Percentiles rank a stretch among this genome's conserved stretches.
phyloP scores from a whole-genome alignment of 495 filamentous ascomycete genomes.

The Lindgomyces ingoldianus region DNA sequence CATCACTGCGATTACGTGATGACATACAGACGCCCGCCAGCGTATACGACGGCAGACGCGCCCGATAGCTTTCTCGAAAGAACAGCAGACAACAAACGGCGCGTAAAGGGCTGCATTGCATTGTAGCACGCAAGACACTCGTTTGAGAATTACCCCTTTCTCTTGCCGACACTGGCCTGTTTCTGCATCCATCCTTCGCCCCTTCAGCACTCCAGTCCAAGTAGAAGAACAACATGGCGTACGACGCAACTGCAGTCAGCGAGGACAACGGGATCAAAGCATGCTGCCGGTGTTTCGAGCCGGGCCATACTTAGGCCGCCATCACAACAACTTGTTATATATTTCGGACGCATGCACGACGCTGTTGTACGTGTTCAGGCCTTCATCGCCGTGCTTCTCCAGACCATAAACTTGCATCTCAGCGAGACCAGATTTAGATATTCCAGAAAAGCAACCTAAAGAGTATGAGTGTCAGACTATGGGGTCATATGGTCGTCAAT shows the following conservation, averaged over 20 bases:
- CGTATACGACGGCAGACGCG: slow-evolving; percentile 1
- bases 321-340: background rate
- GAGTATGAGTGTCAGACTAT: background rate
- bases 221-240: background rate
- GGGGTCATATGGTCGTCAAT: slow-evolving; percentile 18
- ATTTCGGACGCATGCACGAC: slow-evolving; percentile 15
- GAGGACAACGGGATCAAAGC: background rate
- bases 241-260: slow-evolving; percentile 4
- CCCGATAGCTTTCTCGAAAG: background rate
- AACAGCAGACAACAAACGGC: background rate
- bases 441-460: background rate
- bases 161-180: slow-evolving; percentile 2
- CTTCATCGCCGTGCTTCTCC: background rate
- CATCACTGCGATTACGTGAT: slow-evolving; percentile 34
- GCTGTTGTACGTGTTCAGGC: slow-evolving; percentile 7
- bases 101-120: background rate
- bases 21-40: background rate
- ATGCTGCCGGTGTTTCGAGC: background rate
- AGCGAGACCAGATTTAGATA: slow-evolving; percentile 5
- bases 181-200: background rate
- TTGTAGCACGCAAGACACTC: background rate
- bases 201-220: background rate
- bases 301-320: slow-evolving; percentile 9
- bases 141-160: background rate
- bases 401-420: slow-evolving; percentile 18